Evolutionary conservation across 257 asterid genomes (phyloP).

Genomic region (Solanum medicagineum): DNA sequence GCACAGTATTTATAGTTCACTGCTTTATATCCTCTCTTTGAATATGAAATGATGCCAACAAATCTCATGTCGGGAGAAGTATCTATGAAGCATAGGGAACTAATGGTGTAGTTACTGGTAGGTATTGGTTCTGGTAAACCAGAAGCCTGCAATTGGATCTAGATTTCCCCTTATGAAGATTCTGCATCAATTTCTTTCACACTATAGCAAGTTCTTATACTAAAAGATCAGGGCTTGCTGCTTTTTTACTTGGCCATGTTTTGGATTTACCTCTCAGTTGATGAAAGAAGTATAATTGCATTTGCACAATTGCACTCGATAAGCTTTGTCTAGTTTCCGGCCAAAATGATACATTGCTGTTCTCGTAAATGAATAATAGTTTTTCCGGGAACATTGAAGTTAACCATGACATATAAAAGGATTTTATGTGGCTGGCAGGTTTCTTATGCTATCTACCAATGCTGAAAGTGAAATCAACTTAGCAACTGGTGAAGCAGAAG

Average conservation of each 20-base stretch:
- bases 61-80: neutral
- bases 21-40: neutral
- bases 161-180: neutral
- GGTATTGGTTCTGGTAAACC: neutral
- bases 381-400: neutral
- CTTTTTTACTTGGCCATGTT: neutral
- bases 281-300: neutral
- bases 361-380: neutral
- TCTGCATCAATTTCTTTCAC: neutral
- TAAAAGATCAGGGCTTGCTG: neutral
- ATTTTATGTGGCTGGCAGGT: conserved; percentile 33
- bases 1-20: neutral
- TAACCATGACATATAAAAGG: neutral
- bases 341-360: neutral
- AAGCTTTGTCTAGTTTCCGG: neutral
- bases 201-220: neutral
- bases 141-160: neutral
- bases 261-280: neutral
- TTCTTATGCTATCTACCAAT: conserved; percentile 69
- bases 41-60: neutral
- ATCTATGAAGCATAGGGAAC: neutral
- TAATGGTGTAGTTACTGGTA: neutral
- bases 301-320: neutral
- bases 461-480: conserved; percentile 75
- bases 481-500: conserved; percentile 63